Percentiles rank a stretch among this genome's conserved stretches.
Evolutionary conservation across 768 basidiomycete species (phyloP).

Genomic region (Macrolepiota dolichaula): DNA sequence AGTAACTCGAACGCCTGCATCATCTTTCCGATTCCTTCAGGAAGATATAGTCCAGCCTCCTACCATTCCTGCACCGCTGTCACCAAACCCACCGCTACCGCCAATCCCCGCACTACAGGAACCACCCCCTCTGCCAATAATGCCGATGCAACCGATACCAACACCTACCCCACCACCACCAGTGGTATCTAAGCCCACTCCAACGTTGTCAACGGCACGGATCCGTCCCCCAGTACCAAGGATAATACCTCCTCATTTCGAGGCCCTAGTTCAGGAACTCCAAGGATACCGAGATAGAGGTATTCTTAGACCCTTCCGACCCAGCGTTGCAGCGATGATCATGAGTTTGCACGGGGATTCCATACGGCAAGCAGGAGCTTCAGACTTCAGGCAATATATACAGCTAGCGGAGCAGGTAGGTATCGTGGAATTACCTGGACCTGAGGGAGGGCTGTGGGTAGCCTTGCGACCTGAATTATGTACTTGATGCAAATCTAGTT

Average conservation of each 20-base stretch:
- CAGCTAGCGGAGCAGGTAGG: conserved; percentile 29
- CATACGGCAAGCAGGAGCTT: conserved; percentile 22
- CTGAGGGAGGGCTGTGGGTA: conserved; percentile 32
- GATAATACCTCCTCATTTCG: conserved; percentile 20
- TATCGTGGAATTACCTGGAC: conserved; percentile 35
- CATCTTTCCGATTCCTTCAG: background rate
- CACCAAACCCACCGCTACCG: background rate
- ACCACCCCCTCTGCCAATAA: background rate
- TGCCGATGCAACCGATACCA: background rate
- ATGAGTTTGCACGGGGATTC: conserved; percentile 6
- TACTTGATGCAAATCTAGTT: background rate
- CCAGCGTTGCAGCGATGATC: conserved; percentile 31
- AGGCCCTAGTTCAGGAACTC: conserved; percentile 29
- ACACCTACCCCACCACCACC: background rate
- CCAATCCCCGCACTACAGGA: no score
- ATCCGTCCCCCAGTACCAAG: background rate
- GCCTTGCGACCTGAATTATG: conserved; percentile 25
- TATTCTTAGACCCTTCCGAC: conserved; percentile 24
- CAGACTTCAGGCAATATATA: conserved; percentile 33
- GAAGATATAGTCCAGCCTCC: background rate
- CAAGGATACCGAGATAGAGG: conserved; percentile 26
- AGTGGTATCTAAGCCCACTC: background rate
- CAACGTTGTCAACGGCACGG: background rate
- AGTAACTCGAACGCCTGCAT: background rate
- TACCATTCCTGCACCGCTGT: background rate